Conservation (phyloP, 164 flowering plant genomes). For the Nelumbo lutea region DNA sequence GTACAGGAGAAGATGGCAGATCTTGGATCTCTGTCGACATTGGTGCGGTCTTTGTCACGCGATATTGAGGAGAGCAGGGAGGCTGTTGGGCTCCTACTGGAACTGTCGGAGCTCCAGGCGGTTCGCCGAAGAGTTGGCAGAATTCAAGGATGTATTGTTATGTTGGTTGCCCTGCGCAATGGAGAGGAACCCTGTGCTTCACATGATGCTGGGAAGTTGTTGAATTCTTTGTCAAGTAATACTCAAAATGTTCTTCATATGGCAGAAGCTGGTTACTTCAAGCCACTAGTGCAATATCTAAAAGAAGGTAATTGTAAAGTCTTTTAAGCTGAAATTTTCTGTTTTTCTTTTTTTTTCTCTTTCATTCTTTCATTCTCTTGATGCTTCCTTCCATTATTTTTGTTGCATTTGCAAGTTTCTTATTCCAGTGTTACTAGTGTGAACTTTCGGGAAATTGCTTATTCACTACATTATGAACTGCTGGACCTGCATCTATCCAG, state of each 20-base stretch:
- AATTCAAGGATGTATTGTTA: slow-evolving; percentile 75
- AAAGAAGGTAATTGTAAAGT: slow-evolving; percentile 45
- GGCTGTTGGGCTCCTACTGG: slow-evolving; percentile 62
- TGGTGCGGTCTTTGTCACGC: slow-evolving; percentile 67
- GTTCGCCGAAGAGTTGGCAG: slow-evolving; percentile 63
- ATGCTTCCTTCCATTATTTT: no score
- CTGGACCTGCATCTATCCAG: no score
- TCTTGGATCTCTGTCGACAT: slow-evolving; percentile 29
- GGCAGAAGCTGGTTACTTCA: slow-evolving; percentile 91
- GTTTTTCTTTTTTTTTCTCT: no score
- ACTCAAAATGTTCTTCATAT: slow-evolving; percentile 85
- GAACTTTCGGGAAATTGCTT: no score
- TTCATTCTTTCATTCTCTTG: no score
- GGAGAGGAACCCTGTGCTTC: slow-evolving; percentile 64
- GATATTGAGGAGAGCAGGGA: slow-evolving; percentile 69
- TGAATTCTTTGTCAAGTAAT: slow-evolving; percentile 55
- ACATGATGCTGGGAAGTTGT: slow-evolving; percentile 45
- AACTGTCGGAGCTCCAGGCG: slow-evolving; percentile 40
- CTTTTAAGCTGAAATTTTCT: no score
- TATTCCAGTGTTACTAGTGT: neutral
- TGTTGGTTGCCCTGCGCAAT: slow-evolving; percentile 69
- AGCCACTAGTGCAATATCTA: slow-evolving; percentile 63
- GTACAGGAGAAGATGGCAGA: slow-evolving; percentile 77
- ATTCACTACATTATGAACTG: no score
- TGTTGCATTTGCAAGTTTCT: neutral